phyloP scores from a whole-genome alignment of 2,329 filamentous ascomycete genomes.

The Monilinia aucupariae region DNA sequence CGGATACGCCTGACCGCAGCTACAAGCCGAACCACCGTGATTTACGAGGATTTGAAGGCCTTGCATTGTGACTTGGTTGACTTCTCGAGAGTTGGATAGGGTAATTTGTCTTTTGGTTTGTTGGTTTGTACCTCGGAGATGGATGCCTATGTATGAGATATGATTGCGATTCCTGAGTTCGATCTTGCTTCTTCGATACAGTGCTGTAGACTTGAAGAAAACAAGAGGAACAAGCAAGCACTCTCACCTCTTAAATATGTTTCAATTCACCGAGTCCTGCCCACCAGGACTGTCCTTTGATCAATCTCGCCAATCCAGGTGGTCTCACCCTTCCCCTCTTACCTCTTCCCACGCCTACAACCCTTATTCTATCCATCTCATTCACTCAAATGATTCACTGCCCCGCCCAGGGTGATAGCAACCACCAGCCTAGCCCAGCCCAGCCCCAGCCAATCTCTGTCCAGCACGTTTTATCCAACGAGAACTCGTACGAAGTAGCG shows the following conservation, averaged over 20 bases:
- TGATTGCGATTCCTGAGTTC: too few species aligned
- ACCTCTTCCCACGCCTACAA: not conserved
- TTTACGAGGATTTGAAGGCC: slow-evolving; percentile 2
- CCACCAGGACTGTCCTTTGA: too few species aligned
- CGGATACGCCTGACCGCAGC: slow-evolving; percentile 2
- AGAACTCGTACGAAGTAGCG: not conserved
- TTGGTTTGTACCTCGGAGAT: not conserved
- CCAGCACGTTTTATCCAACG: not conserved
- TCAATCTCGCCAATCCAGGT: not conserved
- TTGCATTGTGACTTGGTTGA: not conserved
- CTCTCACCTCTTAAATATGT: not conserved
- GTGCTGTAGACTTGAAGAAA: too few species aligned
- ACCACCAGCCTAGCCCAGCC: not conserved
- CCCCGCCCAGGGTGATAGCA: not conserved
- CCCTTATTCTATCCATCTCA: not conserved
- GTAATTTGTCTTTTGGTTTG: not conserved
- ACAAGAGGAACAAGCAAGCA: not conserved
- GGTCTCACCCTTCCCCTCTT: not conserved
- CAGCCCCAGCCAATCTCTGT: not conserved
- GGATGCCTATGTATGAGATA: too few species aligned
- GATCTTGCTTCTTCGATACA: too few species aligned
- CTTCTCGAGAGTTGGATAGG: not conserved
- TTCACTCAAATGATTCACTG: not conserved
- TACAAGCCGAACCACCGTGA: slow-evolving; percentile 2
- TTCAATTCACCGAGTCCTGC: too few species aligned